These are phyloP conservation scores for Russula vinacea DNA, from an alignment of 768 basidiomycete genomes.

Conservation along the genomic window DNA sequence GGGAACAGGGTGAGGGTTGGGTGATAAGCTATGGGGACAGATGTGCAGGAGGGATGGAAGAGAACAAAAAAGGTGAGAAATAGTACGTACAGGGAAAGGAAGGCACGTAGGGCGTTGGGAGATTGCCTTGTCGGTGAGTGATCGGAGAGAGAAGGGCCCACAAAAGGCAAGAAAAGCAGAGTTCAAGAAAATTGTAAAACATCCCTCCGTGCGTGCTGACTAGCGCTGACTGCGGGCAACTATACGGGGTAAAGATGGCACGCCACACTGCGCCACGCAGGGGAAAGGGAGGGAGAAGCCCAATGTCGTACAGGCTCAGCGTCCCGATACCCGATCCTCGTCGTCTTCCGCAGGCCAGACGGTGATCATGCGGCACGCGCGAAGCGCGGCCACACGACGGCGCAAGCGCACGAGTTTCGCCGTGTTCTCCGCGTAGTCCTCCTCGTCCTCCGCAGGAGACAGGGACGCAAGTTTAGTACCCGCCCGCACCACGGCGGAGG, in stretches of 20 bases:
- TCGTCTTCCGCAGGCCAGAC: constrained; percentile 29
- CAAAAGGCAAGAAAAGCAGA: not conserved
- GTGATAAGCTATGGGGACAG: not conserved
- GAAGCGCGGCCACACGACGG: constrained; percentile 23
- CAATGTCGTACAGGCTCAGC: constrained; percentile 1
- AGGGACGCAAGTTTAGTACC: not conserved
- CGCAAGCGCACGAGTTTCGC: constrained; percentile 24
- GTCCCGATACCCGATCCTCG: constrained; percentile 28
- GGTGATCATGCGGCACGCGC: constrained; percentile 27
- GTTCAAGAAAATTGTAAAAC: not conserved
- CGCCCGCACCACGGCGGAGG: not conserved
- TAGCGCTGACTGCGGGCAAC: not conserved
- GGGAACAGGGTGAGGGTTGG: no score
- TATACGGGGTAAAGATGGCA: not conserved
- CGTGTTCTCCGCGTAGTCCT: constrained; percentile 12
- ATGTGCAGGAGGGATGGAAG: no score
- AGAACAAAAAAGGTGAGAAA: not conserved
- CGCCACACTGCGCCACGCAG: not conserved
- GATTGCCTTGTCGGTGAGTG: not conserved
- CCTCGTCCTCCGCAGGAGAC: not conserved
- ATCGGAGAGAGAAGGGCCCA: not conserved
- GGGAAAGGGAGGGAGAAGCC: not conserved
- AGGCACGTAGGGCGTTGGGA: not conserved
- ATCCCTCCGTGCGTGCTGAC: not conserved
- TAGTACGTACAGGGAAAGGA: not conserved